These are phyloP conservation scores for Rhododendron kiyosumense DNA, from an alignment of 148 eudicot genomes.

Conservation along the genomic window DNA sequence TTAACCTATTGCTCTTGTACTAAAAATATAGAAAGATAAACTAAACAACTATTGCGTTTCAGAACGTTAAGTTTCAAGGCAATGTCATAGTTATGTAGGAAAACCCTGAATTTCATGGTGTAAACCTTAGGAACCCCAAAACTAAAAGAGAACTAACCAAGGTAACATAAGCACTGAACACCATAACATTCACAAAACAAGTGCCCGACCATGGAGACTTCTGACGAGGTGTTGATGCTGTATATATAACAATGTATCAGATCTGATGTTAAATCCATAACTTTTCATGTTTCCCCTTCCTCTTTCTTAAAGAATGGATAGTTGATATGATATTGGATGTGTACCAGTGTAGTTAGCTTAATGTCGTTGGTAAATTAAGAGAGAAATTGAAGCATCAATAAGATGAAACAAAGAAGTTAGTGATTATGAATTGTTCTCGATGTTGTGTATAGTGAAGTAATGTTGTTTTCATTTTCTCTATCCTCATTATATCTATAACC, in stretches of 20 bases:
- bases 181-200: neutral
- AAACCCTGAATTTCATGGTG: neutral
- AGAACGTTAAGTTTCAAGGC: neutral
- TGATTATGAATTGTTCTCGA: neutral
- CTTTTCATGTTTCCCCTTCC: neutral
- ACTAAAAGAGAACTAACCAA: neutral
- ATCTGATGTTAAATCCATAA: neutral
- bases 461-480: neutral
- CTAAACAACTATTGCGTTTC: neutral
- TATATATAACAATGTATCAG: neutral
- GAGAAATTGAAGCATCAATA: neutral
- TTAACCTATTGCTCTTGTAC: neutral
- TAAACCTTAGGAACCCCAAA: neutral
- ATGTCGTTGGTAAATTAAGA: neutral
- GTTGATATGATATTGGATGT: neutral
- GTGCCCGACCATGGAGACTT: neutral
- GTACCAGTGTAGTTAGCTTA: neutral
- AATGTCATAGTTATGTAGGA: neutral
- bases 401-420: neutral
- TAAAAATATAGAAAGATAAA: neutral
- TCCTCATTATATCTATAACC: neutral
- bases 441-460: neutral
- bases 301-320: neutral
- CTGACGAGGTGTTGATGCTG: neutral
- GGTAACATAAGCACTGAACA: neutral